Evolutionary conservation across 2,329 filamentous ascomycete genomes (phyloP).

Genomic region (Monilinia fructigena): DNA sequence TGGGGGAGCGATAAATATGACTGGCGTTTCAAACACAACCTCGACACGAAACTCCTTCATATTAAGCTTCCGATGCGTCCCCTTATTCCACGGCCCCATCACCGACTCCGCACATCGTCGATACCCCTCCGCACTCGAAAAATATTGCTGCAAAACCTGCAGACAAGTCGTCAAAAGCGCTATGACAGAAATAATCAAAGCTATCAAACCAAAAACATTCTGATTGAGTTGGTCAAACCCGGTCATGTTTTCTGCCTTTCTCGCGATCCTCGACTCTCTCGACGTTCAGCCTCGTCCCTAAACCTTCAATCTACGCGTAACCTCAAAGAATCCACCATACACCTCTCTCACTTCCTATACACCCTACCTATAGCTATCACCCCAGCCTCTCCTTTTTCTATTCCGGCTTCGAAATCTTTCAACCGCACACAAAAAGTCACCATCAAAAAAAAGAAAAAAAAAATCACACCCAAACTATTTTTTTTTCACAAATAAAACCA

Average conservation of each 20-base stretch:
- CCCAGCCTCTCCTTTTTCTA: not conserved
- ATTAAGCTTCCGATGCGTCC: conserved; percentile 39
- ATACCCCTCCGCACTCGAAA: conserved; percentile 44
- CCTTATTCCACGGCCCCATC: conserved; percentile 40
- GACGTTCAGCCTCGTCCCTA: not conserved
- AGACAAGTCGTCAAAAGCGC: conserved; percentile 40
- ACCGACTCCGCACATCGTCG: conserved; percentile 29
- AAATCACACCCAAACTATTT: too few relatives aligned
- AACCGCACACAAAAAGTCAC: too few relatives aligned
- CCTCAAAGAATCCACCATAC: not conserved
- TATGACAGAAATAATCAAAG: conserved; percentile 41
- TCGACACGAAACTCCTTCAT: conserved; percentile 42
- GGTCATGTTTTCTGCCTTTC: conserved; percentile 11
- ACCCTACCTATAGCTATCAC: not conserved
- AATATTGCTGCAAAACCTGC: conserved; percentile 42
- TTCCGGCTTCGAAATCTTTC: not conserved
- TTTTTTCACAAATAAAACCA: too few relatives aligned
- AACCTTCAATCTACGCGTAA: not conserved
- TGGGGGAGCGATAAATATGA: conserved; percentile 39
- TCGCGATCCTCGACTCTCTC: too few relatives aligned
- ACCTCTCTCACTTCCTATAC: not conserved
- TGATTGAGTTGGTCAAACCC: conserved; percentile 33
- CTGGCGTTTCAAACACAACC: conserved; percentile 42
- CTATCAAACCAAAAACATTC: conserved; percentile 38
- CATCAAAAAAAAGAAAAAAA: too few relatives aligned